phyloP scores from a whole-genome alignment of 306 rosid species.

The Pyrus bretschneideri region DNA sequence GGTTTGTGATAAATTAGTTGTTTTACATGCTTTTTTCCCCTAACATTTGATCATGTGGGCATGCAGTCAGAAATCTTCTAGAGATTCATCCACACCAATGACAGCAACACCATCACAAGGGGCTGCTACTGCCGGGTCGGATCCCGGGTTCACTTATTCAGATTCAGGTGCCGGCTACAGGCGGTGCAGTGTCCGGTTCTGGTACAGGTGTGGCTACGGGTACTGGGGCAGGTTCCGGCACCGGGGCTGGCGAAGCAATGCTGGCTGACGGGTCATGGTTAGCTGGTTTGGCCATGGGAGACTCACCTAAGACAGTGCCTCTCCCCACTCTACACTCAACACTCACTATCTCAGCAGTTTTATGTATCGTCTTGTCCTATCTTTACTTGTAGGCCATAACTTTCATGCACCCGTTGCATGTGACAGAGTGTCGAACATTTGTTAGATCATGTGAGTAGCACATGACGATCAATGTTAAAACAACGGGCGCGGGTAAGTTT shows the following conservation, averaged over 20 bases:
- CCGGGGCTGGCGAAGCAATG: slow-evolving; percentile 31
- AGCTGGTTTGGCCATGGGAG: slow-evolving; percentile 99
- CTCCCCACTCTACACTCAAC: slow-evolving; percentile 1
- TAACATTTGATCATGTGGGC: background rate
- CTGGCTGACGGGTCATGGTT: slow-evolving; percentile 77
- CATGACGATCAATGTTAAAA: background rate
- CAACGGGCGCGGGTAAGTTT: background rate
- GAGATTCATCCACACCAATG: slow-evolving; percentile 39
- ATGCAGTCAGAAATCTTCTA: slow-evolving; percentile 47
- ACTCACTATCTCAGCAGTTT: background rate
- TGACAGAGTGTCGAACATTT: background rate
- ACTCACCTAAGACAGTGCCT: slow-evolving; percentile 32
- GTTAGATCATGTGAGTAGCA: background rate
- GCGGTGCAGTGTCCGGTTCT: slow-evolving; percentile 7
- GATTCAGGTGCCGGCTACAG: background rate
- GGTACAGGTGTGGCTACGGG: slow-evolving; percentile 15
- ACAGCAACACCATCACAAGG: slow-evolving; percentile 22
- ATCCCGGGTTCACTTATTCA: slow-evolving; percentile 18
- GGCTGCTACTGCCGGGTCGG: slow-evolving; percentile 3
- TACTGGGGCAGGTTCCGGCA: background rate
- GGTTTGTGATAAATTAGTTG: background rate
- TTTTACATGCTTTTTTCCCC: background rate
- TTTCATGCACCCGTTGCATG: background rate
- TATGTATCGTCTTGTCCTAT: slow-evolving; percentile 21
- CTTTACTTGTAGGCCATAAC: slow-evolving; percentile 22